phyloP scores from a whole-genome alignment of 2,329 filamentous ascomycete species.

The Talaromyces sp. region DNA sequence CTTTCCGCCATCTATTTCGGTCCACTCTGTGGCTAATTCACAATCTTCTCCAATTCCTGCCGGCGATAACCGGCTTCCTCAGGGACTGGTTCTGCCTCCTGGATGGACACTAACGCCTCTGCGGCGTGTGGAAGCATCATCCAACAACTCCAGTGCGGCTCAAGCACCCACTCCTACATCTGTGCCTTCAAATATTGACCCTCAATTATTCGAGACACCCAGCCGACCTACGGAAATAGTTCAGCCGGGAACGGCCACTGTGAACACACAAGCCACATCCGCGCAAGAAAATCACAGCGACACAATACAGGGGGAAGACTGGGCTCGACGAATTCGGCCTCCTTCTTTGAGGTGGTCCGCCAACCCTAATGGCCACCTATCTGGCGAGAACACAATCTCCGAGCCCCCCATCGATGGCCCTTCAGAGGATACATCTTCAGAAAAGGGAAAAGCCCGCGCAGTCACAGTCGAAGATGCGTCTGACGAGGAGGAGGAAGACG shows the following conservation, averaged over 20 bases:
- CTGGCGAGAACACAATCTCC: slow-evolving; percentile 23
- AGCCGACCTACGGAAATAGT: not conserved
- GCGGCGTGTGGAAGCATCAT: slow-evolving; percentile 21
- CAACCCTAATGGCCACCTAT: not conserved
- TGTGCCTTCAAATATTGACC: not conserved
- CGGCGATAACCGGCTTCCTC: slow-evolving; percentile 44
- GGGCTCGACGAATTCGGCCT: not conserved
- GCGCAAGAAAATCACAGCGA: not conserved
- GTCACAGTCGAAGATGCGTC: slow-evolving; percentile 30
- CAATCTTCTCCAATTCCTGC: slow-evolving; percentile 27
- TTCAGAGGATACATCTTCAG: slow-evolving; percentile 11
- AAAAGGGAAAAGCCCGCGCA: slow-evolving; percentile 29
- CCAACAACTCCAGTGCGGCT: not conserved
- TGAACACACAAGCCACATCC: not conserved
- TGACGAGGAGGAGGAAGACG: slow-evolving; percentile 21
- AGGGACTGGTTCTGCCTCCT: slow-evolving; percentile 46
- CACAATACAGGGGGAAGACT: not conserved
- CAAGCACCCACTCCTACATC: not conserved
- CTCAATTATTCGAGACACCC: slow-evolving; percentile 1
- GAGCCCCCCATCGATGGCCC: slow-evolving; percentile 8
- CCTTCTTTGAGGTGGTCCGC: slow-evolving; percentile 1
- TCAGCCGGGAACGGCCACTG: not conserved
- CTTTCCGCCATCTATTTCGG: slow-evolving; percentile 3
- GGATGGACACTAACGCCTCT: slow-evolving; percentile 48
- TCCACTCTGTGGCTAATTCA: slow-evolving; percentile 20